A percentile compares a stretch with the other conserved stretches of the same genome.
These are phyloP conservation scores for Trametes cubensis DNA, from an alignment of 768 basidiomycete genomes.

Conservation along the genomic window DNA sequence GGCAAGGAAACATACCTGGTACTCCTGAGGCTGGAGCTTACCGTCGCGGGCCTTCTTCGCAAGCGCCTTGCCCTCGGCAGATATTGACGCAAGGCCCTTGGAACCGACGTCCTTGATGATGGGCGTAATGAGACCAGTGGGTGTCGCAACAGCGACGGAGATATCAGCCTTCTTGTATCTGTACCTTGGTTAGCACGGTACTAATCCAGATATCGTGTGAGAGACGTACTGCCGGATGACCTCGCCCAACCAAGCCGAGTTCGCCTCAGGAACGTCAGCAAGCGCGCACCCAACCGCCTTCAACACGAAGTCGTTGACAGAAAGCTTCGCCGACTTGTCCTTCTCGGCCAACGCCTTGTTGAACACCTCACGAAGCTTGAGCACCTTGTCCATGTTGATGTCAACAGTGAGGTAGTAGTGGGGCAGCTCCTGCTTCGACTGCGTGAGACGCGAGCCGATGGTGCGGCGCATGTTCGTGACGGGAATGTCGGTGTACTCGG, in stretches of 20 bases:
- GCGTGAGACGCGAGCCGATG: conserved; percentile 86
- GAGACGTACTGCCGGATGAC: conserved; percentile 84
- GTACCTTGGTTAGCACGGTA: conserved; percentile 11
- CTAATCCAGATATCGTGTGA: neutral
- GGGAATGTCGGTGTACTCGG: conserved; percentile 88
- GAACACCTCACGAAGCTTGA: conserved; percentile 94
- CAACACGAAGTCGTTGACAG: conserved; percentile 97
- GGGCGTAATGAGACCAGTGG: conserved; percentile 94
- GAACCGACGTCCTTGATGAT: conserved; percentile 92
- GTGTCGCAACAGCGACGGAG: conserved; percentile 95
- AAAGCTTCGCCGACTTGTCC: conserved; percentile 90
- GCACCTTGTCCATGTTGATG: conserved; percentile 93
- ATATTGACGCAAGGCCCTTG: conserved; percentile 92
- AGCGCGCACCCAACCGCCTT: conserved; percentile 93
- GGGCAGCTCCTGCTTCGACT: conserved; percentile 93
- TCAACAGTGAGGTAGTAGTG: conserved; percentile 97
- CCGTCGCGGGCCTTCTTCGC: conserved; percentile 97
- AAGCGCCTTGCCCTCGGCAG: conserved; percentile 86
- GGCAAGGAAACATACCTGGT: conserved; percentile 66
- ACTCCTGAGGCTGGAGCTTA: conserved; percentile 92
- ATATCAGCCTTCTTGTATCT: conserved; percentile 98
- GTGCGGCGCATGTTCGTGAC: conserved; percentile 92
- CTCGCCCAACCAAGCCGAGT: conserved; percentile 97
- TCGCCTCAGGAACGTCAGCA: conserved; percentile 94
- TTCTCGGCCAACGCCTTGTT: conserved; percentile 86